Evolutionary conservation across 2,329 filamentous ascomycete genomes (phyloP).

Genomic region (Diaporthe caulivora): DNA sequence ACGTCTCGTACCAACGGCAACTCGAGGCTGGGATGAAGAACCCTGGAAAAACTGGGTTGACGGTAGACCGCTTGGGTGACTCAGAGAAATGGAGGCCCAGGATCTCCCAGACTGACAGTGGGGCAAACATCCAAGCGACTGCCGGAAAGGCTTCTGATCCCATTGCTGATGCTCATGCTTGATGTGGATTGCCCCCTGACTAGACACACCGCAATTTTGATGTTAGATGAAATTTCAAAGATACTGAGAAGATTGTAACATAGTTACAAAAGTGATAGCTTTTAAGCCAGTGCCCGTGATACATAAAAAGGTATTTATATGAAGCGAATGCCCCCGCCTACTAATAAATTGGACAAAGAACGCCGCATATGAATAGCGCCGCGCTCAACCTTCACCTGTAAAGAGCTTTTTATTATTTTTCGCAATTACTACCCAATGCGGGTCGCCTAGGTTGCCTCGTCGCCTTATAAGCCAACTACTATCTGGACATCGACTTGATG

Average conservation of each 20-base stretch:
- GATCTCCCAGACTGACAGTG: background rate
- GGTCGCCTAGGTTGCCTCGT: too few relatives aligned
- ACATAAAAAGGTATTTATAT: background rate
- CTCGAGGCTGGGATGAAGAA: slow-evolving; percentile 64
- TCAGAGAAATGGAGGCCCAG: slow-evolving; percentile 45
- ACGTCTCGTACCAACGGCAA: slow-evolving; percentile 68
- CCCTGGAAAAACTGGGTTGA: slow-evolving; percentile 62
- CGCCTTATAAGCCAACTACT: too few relatives aligned
- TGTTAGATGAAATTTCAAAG: too few relatives aligned
- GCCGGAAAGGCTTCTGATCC: background rate
- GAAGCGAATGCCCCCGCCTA: background rate
- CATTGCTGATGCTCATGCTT: background rate
- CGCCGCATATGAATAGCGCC: background rate
- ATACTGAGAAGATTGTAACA: too few relatives aligned
- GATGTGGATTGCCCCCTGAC: background rate
- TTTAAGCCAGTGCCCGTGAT: background rate
- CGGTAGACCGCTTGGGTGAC: slow-evolving; percentile 57
- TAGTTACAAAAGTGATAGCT: too few relatives aligned
- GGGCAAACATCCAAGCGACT: background rate
- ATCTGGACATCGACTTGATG: too few relatives aligned
- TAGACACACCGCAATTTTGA: background rate
- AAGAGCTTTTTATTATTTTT: background rate
- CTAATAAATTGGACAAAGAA: background rate
- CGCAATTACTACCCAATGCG: background rate
- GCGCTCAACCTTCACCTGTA: too few relatives aligned